phyloP scores from a whole-genome alignment of 108 stramenopile genomes.

The Cyclostephanos invisitatus region DNA sequence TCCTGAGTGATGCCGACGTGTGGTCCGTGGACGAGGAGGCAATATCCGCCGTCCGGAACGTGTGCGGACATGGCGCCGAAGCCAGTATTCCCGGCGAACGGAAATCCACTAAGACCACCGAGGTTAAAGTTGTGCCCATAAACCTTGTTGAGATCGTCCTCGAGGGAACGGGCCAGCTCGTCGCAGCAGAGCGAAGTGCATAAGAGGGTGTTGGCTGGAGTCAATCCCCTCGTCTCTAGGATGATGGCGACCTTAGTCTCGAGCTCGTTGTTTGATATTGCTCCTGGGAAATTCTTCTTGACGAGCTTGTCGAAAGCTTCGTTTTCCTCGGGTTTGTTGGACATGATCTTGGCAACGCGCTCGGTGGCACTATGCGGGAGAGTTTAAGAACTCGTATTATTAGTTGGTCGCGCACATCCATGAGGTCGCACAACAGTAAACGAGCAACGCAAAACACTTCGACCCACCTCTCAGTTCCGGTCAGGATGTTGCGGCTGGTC shows the following conservation, averaged over 20 bases:
- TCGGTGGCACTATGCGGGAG: neutral
- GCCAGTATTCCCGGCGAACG: slow-evolving; percentile 65
- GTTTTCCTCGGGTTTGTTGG: neutral
- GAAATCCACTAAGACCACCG: slow-evolving; percentile 73
- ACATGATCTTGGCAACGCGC: neutral
- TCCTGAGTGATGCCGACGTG: slow-evolving; percentile 64
- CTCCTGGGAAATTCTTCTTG: slow-evolving; percentile 43
- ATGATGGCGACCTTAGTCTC: slow-evolving; percentile 23
- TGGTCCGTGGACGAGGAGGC: slow-evolving; percentile 66
- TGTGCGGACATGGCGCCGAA: slow-evolving; percentile 76
- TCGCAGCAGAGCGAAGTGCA: slow-evolving; percentile 57
- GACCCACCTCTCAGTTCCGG: neutral
- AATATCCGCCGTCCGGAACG: slow-evolving; percentile 65
- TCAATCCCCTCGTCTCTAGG: slow-evolving; percentile 34
- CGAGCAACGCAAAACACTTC: neutral
- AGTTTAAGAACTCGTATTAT: neutral
- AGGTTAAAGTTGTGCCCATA: slow-evolving; percentile 62
- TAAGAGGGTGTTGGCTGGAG: slow-evolving; percentile 43
- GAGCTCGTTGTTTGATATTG: slow-evolving; percentile 47
- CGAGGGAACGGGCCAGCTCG: slow-evolving; percentile 49
- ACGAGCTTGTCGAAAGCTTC: slow-evolving; percentile 8
- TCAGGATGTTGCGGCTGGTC: neutral
- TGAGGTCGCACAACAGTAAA: neutral
- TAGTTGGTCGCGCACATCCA: neutral
- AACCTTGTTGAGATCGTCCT: slow-evolving; percentile 39